These are phyloP conservation scores for Gregarina niphandrodes DNA, from an alignment of 169 alveolate genomes.

Conservation along the genomic window DNA sequence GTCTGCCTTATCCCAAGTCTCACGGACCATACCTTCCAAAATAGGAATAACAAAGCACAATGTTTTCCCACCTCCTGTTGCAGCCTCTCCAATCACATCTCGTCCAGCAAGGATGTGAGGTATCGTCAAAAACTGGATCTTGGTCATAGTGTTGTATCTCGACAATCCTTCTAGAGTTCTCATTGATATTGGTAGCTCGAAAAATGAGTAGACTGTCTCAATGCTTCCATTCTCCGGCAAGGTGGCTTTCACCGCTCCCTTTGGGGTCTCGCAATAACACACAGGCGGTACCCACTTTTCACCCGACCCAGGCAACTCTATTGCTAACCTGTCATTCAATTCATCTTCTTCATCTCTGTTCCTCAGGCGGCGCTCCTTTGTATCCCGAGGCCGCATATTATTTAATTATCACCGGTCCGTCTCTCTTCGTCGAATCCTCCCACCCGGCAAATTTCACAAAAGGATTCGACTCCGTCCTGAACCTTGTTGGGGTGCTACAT, in stretches of 20 bases:
- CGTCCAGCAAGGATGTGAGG: slow-evolving; percentile 68
- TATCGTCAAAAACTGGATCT: slow-evolving; percentile 50
- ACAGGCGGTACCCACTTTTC: background rate
- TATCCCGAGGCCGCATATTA: too few relatives aligned
- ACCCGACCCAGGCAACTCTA: background rate
- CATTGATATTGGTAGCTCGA: slow-evolving; percentile 54
- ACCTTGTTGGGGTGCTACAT: too few relatives aligned
- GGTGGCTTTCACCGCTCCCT: background rate
- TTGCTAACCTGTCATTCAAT: too few relatives aligned
- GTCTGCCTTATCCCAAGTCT: slow-evolving; percentile 34
- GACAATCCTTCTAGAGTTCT: slow-evolving; percentile 43
- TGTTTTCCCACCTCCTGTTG: slow-evolving; percentile 81
- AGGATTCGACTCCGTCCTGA: too few relatives aligned
- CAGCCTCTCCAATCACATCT: slow-evolving; percentile 28
- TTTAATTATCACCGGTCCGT: too few relatives aligned
- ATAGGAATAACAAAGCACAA: slow-evolving; percentile 62
- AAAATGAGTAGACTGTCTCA: slow-evolving; percentile 29
- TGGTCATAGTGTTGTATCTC: slow-evolving; percentile 54
- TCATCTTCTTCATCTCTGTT: too few relatives aligned
- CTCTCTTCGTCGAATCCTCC: too few relatives aligned
- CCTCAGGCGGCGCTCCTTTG: too few relatives aligned
- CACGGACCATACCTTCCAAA: slow-evolving; percentile 54
- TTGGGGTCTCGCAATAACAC: too few relatives aligned
- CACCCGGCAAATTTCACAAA: too few relatives aligned
- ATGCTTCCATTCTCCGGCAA: slow-evolving; percentile 6